Conservation (phyloP, 1,284 basidiomycete species). For the Trichosporon sp. region DNA sequence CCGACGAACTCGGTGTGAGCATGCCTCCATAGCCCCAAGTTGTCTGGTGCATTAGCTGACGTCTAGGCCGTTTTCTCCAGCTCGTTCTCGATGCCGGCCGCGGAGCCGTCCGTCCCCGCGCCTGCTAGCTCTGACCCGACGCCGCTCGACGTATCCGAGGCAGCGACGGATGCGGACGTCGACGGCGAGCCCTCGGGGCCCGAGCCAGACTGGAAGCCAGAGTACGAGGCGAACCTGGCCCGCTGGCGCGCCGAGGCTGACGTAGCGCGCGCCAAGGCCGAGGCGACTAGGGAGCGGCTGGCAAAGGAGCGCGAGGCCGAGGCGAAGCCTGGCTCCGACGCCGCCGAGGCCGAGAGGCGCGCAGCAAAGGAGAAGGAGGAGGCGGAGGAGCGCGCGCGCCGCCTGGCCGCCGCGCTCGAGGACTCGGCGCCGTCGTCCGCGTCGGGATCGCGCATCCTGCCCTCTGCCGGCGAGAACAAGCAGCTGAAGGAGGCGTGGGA, state of each 20-base stretch:
- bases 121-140: not conserved
- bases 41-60: slow-evolving; percentile 2
- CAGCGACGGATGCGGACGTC: slow-evolving; percentile 15
- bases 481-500: slow-evolving; percentile 56
- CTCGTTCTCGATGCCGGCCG: slow-evolving; percentile 42
- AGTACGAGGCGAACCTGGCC: slow-evolving; percentile 64
- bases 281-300: slow-evolving; percentile 56
- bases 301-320: slow-evolving; percentile 25
- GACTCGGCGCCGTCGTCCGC: slow-evolving; percentile 8
- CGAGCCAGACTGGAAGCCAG: slow-evolving; percentile 53
- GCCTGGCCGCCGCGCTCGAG: slow-evolving; percentile 14
- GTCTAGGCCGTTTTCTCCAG: slow-evolving; percentile 41
- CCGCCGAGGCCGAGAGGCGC: slow-evolving; percentile 17
- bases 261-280: slow-evolving; percentile 66
- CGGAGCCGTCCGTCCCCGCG: slow-evolving; percentile 20
- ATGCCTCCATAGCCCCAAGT: not conserved
- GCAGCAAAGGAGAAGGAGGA: slow-evolving; percentile 23
- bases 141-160: slow-evolving; percentile 1
- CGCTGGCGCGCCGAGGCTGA: slow-evolving; percentile 69
- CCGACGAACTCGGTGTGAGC: slow-evolving; percentile 23
- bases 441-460: slow-evolving; percentile 1
- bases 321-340: slow-evolving; percentile 21
- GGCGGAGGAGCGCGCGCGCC: slow-evolving; percentile 23
- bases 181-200: slow-evolving; percentile 15
- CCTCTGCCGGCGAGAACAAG: slow-evolving; percentile 24